Conservation (phyloP, 2,329 filamentous ascomycete genomes). For the Microdochium nivale region DNA sequence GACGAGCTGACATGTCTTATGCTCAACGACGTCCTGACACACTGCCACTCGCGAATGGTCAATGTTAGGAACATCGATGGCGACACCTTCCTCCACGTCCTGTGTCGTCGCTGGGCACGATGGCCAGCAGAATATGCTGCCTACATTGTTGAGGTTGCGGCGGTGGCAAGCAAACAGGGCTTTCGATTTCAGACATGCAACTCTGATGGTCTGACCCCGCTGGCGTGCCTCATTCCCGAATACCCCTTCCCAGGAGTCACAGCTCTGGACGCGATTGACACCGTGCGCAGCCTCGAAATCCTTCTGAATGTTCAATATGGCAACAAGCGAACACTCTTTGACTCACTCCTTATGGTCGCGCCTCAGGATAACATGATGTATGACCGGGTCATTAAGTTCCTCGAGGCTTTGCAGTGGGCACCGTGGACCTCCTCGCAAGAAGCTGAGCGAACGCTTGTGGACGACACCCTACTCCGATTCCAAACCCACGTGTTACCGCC, state of each 20-base stretch:
- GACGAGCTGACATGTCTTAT: not conserved
- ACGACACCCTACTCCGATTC: not conserved
- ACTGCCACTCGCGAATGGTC: not conserved
- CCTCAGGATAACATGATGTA: not conserved
- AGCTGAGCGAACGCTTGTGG: not conserved
- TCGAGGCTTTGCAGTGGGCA: not conserved
- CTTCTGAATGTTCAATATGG: not conserved
- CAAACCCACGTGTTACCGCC: not conserved
- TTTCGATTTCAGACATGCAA: not conserved
- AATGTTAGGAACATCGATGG: not conserved
- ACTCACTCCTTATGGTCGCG: not conserved
- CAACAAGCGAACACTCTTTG: not conserved
- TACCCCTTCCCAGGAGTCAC: not conserved
- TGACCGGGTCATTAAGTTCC: not conserved
- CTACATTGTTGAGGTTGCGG: not conserved
- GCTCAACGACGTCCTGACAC: not conserved
- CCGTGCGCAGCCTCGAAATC: not conserved
- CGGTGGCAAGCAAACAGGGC: not conserved
- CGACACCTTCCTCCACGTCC: not conserved
- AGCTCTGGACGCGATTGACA: not conserved
- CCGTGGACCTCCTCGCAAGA: not conserved
- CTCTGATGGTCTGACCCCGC: not conserved
- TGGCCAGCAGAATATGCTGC: not conserved
- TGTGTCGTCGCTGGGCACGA: not conserved
- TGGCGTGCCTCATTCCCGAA: not conserved